Percentiles rank a stretch among this genome's conserved stretches.
Conservation (phyloP, 257 asterid genomes). For the Nicotiana knightiana region DNA sequence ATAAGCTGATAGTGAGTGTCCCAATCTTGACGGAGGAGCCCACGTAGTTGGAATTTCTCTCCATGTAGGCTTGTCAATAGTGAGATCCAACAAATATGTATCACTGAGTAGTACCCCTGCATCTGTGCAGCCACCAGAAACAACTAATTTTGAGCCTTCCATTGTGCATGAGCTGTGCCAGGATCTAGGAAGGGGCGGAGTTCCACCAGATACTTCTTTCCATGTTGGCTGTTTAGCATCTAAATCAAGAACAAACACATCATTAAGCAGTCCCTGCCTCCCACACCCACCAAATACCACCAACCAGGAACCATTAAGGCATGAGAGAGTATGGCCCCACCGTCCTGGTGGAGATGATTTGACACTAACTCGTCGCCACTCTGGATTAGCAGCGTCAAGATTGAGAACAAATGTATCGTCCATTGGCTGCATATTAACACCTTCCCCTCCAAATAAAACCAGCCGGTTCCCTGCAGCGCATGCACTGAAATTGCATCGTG, state of each 20-base stretch:
- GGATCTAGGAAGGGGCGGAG: constrained; percentile 75
- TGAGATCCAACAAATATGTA: constrained; percentile 59
- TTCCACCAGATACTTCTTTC: constrained; percentile 71
- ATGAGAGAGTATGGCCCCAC: constrained; percentile 89
- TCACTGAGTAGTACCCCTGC: constrained; percentile 82
- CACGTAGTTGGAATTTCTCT: constrained; percentile 62
- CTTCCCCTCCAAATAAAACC: constrained; percentile 88
- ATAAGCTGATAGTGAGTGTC: constrained; percentile 79
- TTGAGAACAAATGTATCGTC: constrained; percentile 86
- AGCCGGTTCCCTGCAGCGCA: constrained; percentile 87
- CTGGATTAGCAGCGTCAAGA: constrained; percentile 65
- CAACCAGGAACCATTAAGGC: constrained; percentile 72
- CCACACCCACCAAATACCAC: constrained; percentile 90
- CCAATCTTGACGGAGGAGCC: constrained; percentile 76
- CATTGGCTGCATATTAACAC: constrained; percentile 93
- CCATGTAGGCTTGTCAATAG: constrained; percentile 66
- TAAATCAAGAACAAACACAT: constrained; percentile 69
- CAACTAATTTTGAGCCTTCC: constrained; percentile 80
- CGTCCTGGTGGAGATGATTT: constrained; percentile 83
- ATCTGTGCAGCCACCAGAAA: constrained; percentile 89
- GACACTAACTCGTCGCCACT: constrained; percentile 76
- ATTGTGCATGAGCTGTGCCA: constrained; percentile 93
- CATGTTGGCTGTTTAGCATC: constrained; percentile 88
- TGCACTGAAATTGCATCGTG: constrained; percentile 86
- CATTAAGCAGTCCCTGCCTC: constrained; percentile 72